phyloP scores from a whole-genome alignment of 2,329 filamentous ascomycete species.

The Tympanopsis confertula region DNA sequence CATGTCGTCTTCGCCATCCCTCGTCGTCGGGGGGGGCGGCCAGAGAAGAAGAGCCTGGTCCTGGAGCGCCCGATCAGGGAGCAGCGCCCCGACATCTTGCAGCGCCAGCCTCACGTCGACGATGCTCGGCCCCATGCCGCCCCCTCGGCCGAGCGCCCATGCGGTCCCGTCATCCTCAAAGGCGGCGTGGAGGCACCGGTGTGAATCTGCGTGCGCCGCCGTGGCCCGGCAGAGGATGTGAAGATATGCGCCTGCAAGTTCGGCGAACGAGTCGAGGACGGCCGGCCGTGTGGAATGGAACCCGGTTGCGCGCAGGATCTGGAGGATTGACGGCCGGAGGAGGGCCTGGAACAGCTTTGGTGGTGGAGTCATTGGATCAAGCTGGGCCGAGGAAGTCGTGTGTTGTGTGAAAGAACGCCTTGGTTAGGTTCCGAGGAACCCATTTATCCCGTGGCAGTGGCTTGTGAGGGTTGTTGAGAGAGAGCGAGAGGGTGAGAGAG shows the following conservation, averaged over 20 bases:
- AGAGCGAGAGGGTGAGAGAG: too few species aligned
- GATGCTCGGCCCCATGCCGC: slow-evolving; percentile 50
- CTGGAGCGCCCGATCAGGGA: slow-evolving; percentile 52
- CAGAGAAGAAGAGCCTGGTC: slow-evolving; percentile 57
- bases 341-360: slow-evolving; percentile 59
- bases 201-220: slow-evolving; percentile 49
- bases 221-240: slow-evolving; percentile 62
- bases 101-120: slow-evolving; percentile 79
- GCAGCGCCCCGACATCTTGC: slow-evolving; percentile 65
- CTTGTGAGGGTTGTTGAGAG: too few species aligned
- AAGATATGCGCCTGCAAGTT: slow-evolving; percentile 75
- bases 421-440: too few species aligned
- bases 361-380: slow-evolving; percentile 30
- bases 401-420: too few species aligned
- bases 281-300: slow-evolving; percentile 74
- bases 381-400: too few species aligned
- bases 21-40: not conserved
- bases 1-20: not conserved
- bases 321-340: slow-evolving; percentile 74
- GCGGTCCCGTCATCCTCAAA: too few species aligned
- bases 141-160: slow-evolving; percentile 49
- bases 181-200: not conserved
- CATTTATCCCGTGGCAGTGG: too few species aligned
- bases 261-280: slow-evolving; percentile 77
- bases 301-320: slow-evolving; percentile 82